Base-by-base conservation (phyloP, 2,329 filamentous ascomycete genomes). In the Macroventuria anomochaeta region DNA sequence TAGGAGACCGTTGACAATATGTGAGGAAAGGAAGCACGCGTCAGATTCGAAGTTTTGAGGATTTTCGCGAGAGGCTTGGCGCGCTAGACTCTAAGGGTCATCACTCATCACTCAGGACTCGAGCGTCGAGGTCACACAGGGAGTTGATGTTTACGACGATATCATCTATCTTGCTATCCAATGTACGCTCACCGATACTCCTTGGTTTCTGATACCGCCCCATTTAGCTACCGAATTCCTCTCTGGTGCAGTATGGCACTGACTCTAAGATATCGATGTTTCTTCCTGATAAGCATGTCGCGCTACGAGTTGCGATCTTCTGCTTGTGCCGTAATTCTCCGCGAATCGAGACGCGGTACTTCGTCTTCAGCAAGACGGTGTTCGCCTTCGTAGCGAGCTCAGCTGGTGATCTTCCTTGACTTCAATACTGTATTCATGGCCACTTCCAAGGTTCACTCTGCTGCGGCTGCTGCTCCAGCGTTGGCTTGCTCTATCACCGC, bases 401-500 rank as follows among this genome's bases (percentile, higher is more conserved):
- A 21, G 15, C 17, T 31, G 29, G 8, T 36, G 17, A n/a, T 38
- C 21, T 29, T 43, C 12, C n/a, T 43, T 15, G 28, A 28, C 23
- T 17, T 42, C 12, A 18, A 7, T 13, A 21, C 6, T n/a, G 21
- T 5, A 5, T 8, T n/a, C 18, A 8, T 13, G 3, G 11, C 13
- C 5, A 6, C 7, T 7, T n/a, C 13, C n/a, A 13, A 10, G 11
- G 10, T 43, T 55, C 52, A 55, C 25, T 50, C 52, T 13, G 46
- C 36, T 49, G 46, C 70, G 2, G 64, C 40, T 59, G 7, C 55
- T 39, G 59, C 64, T n/a, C 67, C 67, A 38, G 68, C 66, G 38
- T 62, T 69, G 31, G 66, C 55, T 42, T 75, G 73, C 46, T 72
- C 65, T 17, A 73, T 64, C 5, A 76, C 55, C 17, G 70, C 64